Evolutionary conservation across 345 rosid genomes (phyloP).

Genomic region (Populus nigra): DNA sequence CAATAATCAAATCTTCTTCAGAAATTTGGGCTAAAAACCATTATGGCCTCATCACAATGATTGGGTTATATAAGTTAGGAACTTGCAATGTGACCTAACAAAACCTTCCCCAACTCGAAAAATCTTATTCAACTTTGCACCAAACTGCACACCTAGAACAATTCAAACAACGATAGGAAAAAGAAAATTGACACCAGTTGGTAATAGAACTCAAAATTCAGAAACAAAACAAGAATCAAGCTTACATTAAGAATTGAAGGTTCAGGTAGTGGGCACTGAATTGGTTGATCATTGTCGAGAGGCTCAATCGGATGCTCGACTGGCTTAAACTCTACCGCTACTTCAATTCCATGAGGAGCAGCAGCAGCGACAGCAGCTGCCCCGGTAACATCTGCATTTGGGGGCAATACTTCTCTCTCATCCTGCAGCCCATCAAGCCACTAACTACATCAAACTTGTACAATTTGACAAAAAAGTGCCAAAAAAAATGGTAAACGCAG

Average conservation of each 20-base stretch:
- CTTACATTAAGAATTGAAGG: slow-evolving; percentile 90
- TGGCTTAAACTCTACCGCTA: slow-evolving; percentile 84
- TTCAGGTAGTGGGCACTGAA: slow-evolving; percentile 86
- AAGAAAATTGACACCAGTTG: background rate
- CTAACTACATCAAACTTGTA: slow-evolving; percentile 3
- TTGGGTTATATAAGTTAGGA: background rate
- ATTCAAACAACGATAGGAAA: background rate
- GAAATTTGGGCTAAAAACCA: background rate
- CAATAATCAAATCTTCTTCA: background rate
- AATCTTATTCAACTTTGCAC: background rate
- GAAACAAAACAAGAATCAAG: background rate
- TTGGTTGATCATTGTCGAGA: slow-evolving; percentile 66
- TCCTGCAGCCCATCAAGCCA: slow-evolving; percentile 41
- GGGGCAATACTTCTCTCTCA: slow-evolving; percentile 61
- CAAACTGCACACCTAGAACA: background rate
- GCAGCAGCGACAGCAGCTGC: slow-evolving; percentile 40
- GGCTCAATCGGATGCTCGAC: slow-evolving; percentile 94
- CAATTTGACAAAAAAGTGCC: background rate
- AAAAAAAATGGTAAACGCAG: background rate
- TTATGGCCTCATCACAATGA: background rate
- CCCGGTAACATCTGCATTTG: slow-evolving; percentile 41
- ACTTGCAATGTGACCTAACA: background rate
- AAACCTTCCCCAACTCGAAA: background rate
- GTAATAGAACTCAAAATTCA: background rate
- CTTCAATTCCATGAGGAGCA: slow-evolving; percentile 80